Conservation (phyloP, 805 yeast species). For the Spathaspora boniae region DNA sequence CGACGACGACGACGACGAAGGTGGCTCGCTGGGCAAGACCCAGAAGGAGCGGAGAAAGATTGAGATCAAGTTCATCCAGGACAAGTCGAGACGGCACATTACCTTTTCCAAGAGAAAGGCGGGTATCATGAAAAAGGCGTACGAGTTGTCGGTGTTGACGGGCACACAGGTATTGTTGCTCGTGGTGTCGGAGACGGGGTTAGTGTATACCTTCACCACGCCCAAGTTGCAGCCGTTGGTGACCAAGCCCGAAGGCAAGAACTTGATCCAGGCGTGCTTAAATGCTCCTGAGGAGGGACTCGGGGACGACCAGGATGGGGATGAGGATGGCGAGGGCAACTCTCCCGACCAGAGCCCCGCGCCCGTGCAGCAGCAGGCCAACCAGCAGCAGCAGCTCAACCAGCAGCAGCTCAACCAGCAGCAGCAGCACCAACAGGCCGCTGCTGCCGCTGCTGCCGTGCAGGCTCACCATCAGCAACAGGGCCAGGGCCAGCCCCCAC, state of each 20-base stretch:
- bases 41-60: conserved; percentile 76
- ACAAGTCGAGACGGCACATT: conserved; percentile 95
- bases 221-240: conserved; percentile 98
- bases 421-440: conserved; percentile 16
- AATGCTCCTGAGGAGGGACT: conserved; percentile 91
- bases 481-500: conserved; percentile 26
- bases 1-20: conserved; percentile 54
- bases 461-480: conserved; percentile 19
- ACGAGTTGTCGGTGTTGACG: conserved; percentile 91
- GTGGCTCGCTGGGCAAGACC: conserved; percentile 43
- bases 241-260: conserved; percentile 95
- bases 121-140: conserved; percentile 99
- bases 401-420: conserved; percentile 15
- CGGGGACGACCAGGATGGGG: conserved; percentile 58
- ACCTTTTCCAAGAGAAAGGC: conserved; percentile 98
- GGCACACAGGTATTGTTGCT: conserved; percentile 94
- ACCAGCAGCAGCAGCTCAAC: conserved; percentile 22
- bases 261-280: conserved; percentile 92
- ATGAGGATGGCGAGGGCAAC: conserved; percentile 49
- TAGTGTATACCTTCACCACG: conserved; percentile 97
- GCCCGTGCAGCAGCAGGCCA: conserved; percentile 28
- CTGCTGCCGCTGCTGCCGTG: conserved; percentile 17
- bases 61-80: conserved; percentile 95
- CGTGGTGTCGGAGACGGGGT: conserved; percentile 97
- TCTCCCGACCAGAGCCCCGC: conserved; percentile 40